Base-by-base conservation (phyloP, 495 filamentous ascomycete genomes). In the Hypoxylon rickii region DNA sequence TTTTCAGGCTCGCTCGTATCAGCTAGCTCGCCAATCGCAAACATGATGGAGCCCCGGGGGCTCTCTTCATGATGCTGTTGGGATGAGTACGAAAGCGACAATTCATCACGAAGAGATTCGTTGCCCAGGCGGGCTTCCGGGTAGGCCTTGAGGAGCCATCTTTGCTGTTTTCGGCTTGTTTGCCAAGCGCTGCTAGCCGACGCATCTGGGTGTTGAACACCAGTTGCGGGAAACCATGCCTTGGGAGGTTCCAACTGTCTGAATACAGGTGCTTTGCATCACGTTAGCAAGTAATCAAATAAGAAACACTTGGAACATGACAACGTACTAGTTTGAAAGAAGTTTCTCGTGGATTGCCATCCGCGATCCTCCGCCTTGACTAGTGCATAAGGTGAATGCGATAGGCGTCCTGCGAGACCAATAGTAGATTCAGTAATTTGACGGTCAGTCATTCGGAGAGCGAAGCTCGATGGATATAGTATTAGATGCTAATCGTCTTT, bases 81-180 rank as follows among this genome's bases (percentile, higher is more conserved):
- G 15, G 13, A 42, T 46, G 32, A 69, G 49, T 44, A 64, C 11
- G 58, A 70, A 5, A 71, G 62, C 6, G 55, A 1, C 7, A 76
- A 44, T 15, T 70, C 37, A 4, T 66, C 53, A 26, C 66, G 50
- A 21, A 71, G 48, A 18, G 31, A 59, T 12, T 62, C 46, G 17
- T 72, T 68, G 3, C 50, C 65, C 21, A 77, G 21, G 31, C 60
- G 66, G 11, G 74, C 74, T 39, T 76, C 73, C 2, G 75, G 75
- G 26, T 72, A 50, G 7, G 55, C 29, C 22, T 68, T 70, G 2
- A 71, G 21, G 12, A 77, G 64, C 70, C 69, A 76, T 41, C 57
- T 68, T n/a, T 66, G 63, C 44, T 75, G 71, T 3, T 58, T 44
- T 31, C 54, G 64, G 24, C 37, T 48, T 19, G 51, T 20, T 22